phyloP scores from a whole-genome alignment of 352 stramenopile genomes.

The Phytophthora cactorum region DNA sequence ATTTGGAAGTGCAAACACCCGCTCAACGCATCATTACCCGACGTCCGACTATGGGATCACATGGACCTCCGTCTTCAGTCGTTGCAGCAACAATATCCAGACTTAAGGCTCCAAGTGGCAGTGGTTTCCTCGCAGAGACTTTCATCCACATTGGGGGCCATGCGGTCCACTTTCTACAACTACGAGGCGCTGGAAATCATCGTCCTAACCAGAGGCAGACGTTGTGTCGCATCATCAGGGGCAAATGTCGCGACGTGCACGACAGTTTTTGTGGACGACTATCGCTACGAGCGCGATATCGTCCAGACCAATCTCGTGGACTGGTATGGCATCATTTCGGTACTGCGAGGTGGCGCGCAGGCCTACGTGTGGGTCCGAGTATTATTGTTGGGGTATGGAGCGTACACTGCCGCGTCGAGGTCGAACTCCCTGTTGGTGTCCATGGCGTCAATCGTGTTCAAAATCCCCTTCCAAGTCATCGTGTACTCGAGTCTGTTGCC shows the following conservation, averaged over 20 bases:
- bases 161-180: conserved; percentile 19
- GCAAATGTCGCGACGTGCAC: conserved; percentile 8
- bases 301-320: conserved; percentile 43
- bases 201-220: conserved; percentile 39
- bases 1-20: conserved; percentile 42
- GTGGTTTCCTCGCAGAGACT: conserved; percentile 32
- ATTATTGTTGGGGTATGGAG: conserved; percentile 18
- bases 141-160: conserved; percentile 12
- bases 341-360: conserved; percentile 43
- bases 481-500: conserved; percentile 60
- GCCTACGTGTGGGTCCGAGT: conserved; percentile 59
- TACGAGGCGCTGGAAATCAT: conserved; percentile 39
- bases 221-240: conserved; percentile 5
- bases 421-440: conserved; percentile 2
- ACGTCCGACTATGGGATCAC: conserved; percentile 40
- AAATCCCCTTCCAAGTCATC: conserved; percentile 59
- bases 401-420: conserved; percentile 5
- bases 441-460: conserved; percentile 32
- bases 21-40: conserved; percentile 6
- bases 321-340: conserved; percentile 37
- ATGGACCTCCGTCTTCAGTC: conserved; percentile 31
- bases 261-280: conserved; percentile 57
- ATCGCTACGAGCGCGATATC: conserved; percentile 55
- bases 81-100: conserved; percentile 33
- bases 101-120: conserved; percentile 35